Base-by-base conservation (phyloP, 75 land plant genomes). In the Pinus albicaulis region DNA sequence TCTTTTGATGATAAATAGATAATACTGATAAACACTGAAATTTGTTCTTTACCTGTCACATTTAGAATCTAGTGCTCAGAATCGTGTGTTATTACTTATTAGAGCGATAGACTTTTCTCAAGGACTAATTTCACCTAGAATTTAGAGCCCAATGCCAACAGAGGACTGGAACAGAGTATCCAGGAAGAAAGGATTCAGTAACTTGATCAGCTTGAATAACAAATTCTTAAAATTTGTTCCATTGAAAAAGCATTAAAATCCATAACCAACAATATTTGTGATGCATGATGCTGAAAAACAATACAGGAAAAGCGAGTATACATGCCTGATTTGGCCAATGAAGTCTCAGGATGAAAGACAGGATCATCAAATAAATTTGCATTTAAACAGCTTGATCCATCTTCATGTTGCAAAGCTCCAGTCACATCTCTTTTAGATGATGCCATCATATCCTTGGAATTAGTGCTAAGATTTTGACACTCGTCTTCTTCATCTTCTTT, bases 401-500 rank as follows among this genome's bases (percentile, higher is more conserved):
- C 71, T 44, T 68, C 48, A 20, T 28, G 71, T 68, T 68, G 22
- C 8, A 38, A 41, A 68, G 10, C 48, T 68, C 23, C 71, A 7
- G 23, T n/a, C 41, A 41, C 22, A n/a, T 41, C 64, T 3, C 14
- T 61, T 61, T 61, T 0, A 24, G 64, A 25, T 26, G 64, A 61
- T 24, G 64, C 15, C 14, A 8, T 22, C 64, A 61, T 24, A 26
- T 24, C 64, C 28, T 61, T 61, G 3, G 64, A 25, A 61, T 61
- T 14, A 11, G 64, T 61, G 3, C 26, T 52, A 68, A 19, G 20
- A 52, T 41, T 68, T 68, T 36, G n/a, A 68, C 52, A 68, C 48
- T 41, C 71, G n/a, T 68, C 71, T 68, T 68, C 71, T 64, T 68
- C 71, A 68, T 36, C 71, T 16, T 68, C 71, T 64, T 68, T 52